Evolutionary conservation across 768 basidiomycete genomes (phyloP).

Genomic region (Lactarius sanguifluus): DNA sequence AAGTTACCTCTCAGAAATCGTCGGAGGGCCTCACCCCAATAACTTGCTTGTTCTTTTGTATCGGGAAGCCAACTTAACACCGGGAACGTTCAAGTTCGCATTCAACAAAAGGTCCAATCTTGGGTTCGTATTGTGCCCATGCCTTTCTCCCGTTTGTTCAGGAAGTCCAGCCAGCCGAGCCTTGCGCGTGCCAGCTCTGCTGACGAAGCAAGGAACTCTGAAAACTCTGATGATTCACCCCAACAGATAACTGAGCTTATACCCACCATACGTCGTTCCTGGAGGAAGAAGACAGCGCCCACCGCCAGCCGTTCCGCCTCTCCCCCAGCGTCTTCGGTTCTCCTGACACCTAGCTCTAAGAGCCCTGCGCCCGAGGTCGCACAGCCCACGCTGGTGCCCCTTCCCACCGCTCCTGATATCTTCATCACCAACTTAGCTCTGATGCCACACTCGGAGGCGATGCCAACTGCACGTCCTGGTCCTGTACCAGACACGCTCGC

Average conservation of each 20-base stretch:
- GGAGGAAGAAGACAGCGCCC: conserved; percentile 3
- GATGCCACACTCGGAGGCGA: background rate
- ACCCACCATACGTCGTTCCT: background rate
- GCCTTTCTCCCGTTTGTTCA: conserved; percentile 11
- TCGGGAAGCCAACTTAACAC: conserved; percentile 4
- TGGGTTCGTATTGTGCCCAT: background rate
- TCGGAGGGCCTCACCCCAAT: background rate
- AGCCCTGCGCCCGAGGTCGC: background rate
- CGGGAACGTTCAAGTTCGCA: background rate
- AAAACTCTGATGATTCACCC: background rate
- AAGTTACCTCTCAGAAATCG: too few species aligned
- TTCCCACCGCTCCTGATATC: background rate
- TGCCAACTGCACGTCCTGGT: background rate
- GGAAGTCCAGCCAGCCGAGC: conserved; percentile 4
- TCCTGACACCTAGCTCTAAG: background rate
- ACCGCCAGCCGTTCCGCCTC: background rate
- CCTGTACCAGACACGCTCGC: conserved; percentile 7
- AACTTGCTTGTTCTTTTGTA: background rate
- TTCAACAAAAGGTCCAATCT: background rate
- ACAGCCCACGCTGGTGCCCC: background rate
- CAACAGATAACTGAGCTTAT: background rate
- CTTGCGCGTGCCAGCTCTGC: background rate
- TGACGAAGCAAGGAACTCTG: background rate
- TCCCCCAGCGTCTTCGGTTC: background rate
- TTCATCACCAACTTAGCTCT: background rate